Conservation (phyloP, 1,284 basidiomycete species). For the Ustilago hordei region DNA sequence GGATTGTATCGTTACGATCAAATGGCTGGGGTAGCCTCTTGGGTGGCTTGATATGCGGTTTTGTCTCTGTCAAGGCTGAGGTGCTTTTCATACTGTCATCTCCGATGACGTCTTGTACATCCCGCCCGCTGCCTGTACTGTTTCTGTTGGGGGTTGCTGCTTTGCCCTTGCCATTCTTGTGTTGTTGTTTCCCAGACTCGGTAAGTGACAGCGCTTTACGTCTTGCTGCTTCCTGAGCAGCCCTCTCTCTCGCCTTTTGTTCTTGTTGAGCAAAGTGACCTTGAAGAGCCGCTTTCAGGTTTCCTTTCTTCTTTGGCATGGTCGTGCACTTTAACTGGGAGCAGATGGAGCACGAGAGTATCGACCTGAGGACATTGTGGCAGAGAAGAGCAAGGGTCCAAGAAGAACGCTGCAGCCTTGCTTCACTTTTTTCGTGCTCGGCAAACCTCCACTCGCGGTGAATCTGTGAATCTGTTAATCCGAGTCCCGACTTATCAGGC, state of each 20-base stretch:
- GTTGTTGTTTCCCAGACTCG: slow-evolving; percentile 10
- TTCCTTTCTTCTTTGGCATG: slow-evolving; percentile 61
- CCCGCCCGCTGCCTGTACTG: background rate
- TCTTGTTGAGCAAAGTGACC: slow-evolving; percentile 49
- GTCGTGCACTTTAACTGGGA: background rate
- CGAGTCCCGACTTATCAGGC: background rate
- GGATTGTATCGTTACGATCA: slow-evolving; percentile 79
- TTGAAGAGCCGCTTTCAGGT: slow-evolving; percentile 49
- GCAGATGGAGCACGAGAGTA: background rate
- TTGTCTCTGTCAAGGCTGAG: background rate
- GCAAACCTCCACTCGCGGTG: slow-evolving; percentile 3
- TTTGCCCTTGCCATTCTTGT: slow-evolving; percentile 27
- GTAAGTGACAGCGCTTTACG: slow-evolving; percentile 51
- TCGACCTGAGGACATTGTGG: background rate
- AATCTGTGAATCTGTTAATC: background rate
- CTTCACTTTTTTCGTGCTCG: background rate
- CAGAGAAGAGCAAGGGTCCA: background rate
- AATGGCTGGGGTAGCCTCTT: slow-evolving; percentile 76
- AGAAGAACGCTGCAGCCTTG: background rate
- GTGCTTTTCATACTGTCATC: too few relatives aligned
- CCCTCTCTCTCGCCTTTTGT: slow-evolving; percentile 32
- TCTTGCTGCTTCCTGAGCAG: slow-evolving; percentile 48
- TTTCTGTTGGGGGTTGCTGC: background rate
- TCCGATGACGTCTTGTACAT: background rate
- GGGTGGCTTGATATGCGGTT: slow-evolving; percentile 11